A percentile compares a stretch with the other conserved stretches of the same genome.
phyloP scores from a whole-genome alignment of 208 protist species.

The Eutreptiella sp. region DNA sequence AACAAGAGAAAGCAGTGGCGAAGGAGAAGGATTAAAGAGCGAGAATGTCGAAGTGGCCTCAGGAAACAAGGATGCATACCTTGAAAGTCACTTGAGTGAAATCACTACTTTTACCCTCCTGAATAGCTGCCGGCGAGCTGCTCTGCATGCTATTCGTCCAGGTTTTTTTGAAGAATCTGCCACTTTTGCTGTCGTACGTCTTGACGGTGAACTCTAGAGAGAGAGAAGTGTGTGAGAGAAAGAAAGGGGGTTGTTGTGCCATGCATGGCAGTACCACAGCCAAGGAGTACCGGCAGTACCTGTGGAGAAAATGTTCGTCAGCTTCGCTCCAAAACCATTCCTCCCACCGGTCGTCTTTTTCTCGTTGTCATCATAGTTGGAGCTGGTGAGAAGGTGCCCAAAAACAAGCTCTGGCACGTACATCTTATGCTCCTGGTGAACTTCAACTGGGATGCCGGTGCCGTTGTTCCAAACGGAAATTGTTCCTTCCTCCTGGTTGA shows the following conservation, averaged over 20 bases:
- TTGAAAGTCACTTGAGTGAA: constrained; percentile 96
- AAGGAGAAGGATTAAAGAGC: not conserved
- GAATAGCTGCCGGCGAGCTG: constrained; percentile 81
- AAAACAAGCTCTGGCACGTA: constrained; percentile 99
- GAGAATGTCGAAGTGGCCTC: not conserved
- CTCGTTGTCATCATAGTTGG: constrained; percentile 98
- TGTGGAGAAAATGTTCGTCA: constrained; percentile 99
- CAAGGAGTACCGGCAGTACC: too few species aligned
- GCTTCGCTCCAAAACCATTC: constrained; percentile 98
- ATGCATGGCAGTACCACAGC: too few species aligned
- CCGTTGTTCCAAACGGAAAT: constrained; percentile 98
- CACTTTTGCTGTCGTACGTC: constrained; percentile 81
- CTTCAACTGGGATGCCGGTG: constrained; percentile 92
- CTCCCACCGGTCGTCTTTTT: constrained; percentile 91
- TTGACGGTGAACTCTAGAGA: constrained; percentile 95
- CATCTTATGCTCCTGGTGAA: constrained; percentile 92
- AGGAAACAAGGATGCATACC: too few species aligned
- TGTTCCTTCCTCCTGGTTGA: constrained; percentile 76
- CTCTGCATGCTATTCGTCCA: constrained; percentile 95
- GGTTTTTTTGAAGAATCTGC: constrained; percentile 87
- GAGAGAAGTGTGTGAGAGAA: too few species aligned
- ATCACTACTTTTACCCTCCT: constrained; percentile 38
- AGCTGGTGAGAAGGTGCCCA: constrained; percentile 96
- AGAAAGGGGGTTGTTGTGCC: too few species aligned
- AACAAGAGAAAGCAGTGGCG: too few species aligned